phyloP scores from a whole-genome alignment of 768 basidiomycete genomes.

The Boletus tylopilopsis region DNA sequence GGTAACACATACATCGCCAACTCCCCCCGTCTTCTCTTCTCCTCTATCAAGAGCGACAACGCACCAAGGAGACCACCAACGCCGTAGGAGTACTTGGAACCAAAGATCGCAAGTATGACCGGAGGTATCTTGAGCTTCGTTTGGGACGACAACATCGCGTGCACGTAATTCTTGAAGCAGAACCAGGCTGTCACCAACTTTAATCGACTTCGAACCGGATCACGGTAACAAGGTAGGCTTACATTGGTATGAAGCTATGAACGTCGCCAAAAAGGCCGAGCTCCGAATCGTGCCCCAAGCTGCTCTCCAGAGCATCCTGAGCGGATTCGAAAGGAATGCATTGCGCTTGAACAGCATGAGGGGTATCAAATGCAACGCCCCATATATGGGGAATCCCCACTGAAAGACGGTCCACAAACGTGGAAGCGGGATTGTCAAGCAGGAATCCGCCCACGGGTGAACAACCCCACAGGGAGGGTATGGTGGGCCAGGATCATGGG shows the following conservation, averaged over 20 bases:
- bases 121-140: conserved; percentile 37
- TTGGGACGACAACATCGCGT: conserved; percentile 45
- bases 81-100: conserved; percentile 71
- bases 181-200: conserved; percentile 42
- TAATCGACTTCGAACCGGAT: not conserved
- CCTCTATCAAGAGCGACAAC: conserved; percentile 81
- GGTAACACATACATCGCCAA: conserved; percentile 91
- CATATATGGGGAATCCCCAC: conserved; percentile 84
- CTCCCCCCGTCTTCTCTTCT: conserved; percentile 82
- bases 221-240: conserved; percentile 16
- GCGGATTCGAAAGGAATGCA: conserved; percentile 61
- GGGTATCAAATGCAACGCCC: conserved; percentile 87
- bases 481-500: conserved; percentile 43
- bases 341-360: conserved; percentile 77
- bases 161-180: conserved; percentile 63
- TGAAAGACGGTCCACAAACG: conserved; percentile 79
- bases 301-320: conserved; percentile 60
- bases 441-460: conserved; percentile 67
- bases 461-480: conserved; percentile 68
- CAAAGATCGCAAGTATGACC: conserved; percentile 50
- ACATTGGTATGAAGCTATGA: conserved; percentile 83
- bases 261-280: conserved; percentile 81
- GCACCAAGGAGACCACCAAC: conserved; percentile 71
- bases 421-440: conserved; percentile 39
- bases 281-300: conserved; percentile 74